These are phyloP conservation scores for Diplocarpon mali DNA, from an alignment of 2,329 filamentous ascomycete genomes.

Conservation along the genomic window DNA sequence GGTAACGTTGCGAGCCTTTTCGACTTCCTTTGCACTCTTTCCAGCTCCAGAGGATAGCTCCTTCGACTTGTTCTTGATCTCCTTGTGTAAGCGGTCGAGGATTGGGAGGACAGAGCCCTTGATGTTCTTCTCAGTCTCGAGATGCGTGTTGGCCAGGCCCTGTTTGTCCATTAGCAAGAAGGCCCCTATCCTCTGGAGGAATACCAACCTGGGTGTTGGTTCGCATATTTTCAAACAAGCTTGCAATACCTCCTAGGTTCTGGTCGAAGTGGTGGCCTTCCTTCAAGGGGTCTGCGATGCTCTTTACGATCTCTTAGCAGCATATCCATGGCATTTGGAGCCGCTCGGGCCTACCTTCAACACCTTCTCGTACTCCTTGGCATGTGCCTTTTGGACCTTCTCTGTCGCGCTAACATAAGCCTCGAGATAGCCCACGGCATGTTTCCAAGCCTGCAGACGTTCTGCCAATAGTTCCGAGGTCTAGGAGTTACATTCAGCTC, in stretches of 20 bases:
- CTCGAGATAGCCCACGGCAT: slow-evolving; percentile 82
- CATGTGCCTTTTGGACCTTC: slow-evolving; percentile 72
- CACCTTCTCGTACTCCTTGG: slow-evolving; percentile 92
- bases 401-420: slow-evolving; percentile 80
- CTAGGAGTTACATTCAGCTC: slow-evolving; percentile 32
- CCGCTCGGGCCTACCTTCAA: slow-evolving; percentile 53
- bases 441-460: slow-evolving; percentile 90
- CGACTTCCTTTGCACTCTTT: slow-evolving; percentile 81
- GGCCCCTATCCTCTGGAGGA: not conserved
- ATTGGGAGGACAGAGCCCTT: slow-evolving; percentile 79
- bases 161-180: slow-evolving; percentile 29
- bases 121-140: slow-evolving; percentile 83
- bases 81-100: slow-evolving; percentile 82
- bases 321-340: not conserved
- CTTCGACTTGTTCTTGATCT: slow-evolving; percentile 95
- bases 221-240: slow-evolving; percentile 89
- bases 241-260: slow-evolving; percentile 72
- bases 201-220: slow-evolving; percentile 64
- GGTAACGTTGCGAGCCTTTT: slow-evolving; percentile 73
- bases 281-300: slow-evolving; percentile 72
- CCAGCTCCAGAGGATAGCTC: slow-evolving; percentile 71
- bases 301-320: slow-evolving; percentile 35
- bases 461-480: slow-evolving; percentile 74
- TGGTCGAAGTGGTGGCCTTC: slow-evolving; percentile 93
- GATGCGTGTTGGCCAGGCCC: slow-evolving; percentile 77